Percentiles rank a stretch among this genome's conserved stretches.
These are phyloP conservation scores for Aureobasidium zeae DNA, from an alignment of 2,329 filamentous ascomycete species.

Conservation along the genomic window DNA sequence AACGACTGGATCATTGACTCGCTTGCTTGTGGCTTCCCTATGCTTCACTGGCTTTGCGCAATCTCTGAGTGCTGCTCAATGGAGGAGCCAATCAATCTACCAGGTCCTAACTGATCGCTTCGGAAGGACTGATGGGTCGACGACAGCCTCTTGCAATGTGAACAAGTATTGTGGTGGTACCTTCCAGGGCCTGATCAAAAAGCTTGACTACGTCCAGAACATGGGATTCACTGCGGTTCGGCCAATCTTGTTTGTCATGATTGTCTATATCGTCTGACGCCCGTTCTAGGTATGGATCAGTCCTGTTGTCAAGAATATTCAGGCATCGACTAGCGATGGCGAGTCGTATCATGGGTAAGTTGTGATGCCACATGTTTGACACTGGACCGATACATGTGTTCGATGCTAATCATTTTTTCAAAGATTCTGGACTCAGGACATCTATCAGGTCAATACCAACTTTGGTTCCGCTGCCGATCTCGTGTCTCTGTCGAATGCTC, in stretches of 20 bases:
- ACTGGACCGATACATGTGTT: too few species aligned
- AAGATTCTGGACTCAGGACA: constrained; percentile 44
- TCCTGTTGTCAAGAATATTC: constrained; percentile 41
- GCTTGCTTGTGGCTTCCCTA: background rate
- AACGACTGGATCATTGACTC: too few species aligned
- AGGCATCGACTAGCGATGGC: constrained; percentile 28
- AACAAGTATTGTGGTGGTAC: constrained; percentile 51
- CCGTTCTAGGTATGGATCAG: constrained; percentile 40
- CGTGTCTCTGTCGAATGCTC: constrained; percentile 26
- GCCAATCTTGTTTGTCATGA: background rate
- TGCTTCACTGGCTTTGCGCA: constrained; percentile 5
- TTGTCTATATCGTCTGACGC: background rate
- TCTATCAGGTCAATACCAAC: constrained; percentile 34
- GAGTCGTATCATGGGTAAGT: constrained; percentile 49
- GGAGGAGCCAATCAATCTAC: constrained; percentile 34
- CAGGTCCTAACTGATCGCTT: constrained; percentile 31
- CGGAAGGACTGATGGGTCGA: constrained; percentile 32
- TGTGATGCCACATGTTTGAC: too few species aligned
- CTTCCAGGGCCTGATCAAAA: constrained; percentile 48
- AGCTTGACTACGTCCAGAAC: constrained; percentile 54
- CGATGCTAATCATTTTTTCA: too few species aligned
- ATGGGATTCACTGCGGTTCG: constrained; percentile 50
- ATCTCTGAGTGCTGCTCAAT: constrained; percentile 24
- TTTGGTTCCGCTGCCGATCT: constrained; percentile 32
- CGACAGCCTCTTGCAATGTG: constrained; percentile 29